A percentile compares a stretch with the other conserved stretches of the same genome.
Conservation (phyloP, 2,329 filamentous ascomycete genomes). For the Beauveria rudraprayagi region DNA sequence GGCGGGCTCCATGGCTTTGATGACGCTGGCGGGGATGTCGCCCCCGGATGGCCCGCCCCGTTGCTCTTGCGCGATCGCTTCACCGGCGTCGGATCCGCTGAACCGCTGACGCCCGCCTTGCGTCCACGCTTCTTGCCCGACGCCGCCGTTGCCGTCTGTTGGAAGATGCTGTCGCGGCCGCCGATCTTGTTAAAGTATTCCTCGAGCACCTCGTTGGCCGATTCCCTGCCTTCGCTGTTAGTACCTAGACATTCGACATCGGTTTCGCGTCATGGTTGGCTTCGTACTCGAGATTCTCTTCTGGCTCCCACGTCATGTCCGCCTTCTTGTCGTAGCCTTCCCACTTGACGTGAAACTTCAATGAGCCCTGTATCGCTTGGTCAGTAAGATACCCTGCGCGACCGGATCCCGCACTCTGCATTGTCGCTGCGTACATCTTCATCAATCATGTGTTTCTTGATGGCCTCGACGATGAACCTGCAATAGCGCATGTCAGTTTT, state of each 20-base stretch:
- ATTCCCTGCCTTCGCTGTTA: conserved; percentile 34
- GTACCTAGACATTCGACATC: background rate
- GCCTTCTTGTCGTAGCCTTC: conserved; percentile 62
- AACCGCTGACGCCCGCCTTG: conserved; percentile 19
- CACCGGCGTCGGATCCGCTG: conserved; percentile 15
- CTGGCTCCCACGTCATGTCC: conserved; percentile 73
- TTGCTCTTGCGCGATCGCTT: conserved; percentile 42
- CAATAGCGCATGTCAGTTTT: conserved; percentile 15
- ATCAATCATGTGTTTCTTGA: conserved; percentile 56
- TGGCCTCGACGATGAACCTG: conserved; percentile 69
- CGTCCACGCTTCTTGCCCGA: conserved; percentile 52
- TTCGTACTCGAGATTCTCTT: conserved; percentile 49
- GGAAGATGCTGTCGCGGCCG: conserved; percentile 49
- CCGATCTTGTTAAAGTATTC: conserved; percentile 58
- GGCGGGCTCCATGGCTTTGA: conserved; percentile 56
- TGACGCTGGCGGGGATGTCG: conserved; percentile 41
- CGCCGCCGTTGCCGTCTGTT: conserved; percentile 40
- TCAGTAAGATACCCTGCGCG: background rate
- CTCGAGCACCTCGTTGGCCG: conserved; percentile 51
- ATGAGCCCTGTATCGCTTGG: conserved; percentile 30
- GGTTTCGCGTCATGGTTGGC: background rate
- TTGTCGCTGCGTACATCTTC: conserved; percentile 36
- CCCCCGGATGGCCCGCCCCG: conserved; percentile 35
- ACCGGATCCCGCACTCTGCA: background rate
- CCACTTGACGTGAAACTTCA: conserved; percentile 67